phyloP scores from a whole-genome alignment of 331 rosid genomes.

The Acacia concinna region DNA sequence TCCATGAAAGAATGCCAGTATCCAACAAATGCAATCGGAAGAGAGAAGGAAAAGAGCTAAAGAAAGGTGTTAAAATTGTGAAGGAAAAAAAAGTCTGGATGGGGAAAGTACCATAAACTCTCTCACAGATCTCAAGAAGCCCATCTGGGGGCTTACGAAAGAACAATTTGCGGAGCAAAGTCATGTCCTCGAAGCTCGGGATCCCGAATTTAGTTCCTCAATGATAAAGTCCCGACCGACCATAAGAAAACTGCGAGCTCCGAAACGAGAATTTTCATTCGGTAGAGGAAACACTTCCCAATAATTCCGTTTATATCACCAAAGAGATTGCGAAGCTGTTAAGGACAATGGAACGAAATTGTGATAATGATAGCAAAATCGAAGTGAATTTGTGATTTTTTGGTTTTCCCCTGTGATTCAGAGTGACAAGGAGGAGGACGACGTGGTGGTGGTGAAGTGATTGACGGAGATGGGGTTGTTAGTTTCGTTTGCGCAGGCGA shows the following conservation, averaged over 20 bases:
- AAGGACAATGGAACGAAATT: not conserved
- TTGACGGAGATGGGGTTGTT: slow-evolving; percentile 32
- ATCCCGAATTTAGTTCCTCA: not conserved
- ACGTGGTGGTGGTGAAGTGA: not conserved
- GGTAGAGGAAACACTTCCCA: not conserved
- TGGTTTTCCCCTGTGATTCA: not conserved
- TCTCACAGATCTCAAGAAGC: slow-evolving; percentile 80
- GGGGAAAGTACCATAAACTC: slow-evolving; percentile 72
- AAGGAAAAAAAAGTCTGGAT: not conserved
- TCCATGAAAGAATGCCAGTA: not conserved
- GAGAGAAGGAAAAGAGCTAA: not conserved
- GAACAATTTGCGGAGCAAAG: slow-evolving; percentile 86
- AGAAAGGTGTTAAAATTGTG: not conserved
- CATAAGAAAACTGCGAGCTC: not conserved
- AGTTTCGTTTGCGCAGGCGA: slow-evolving; percentile 26
- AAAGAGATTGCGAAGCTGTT: not conserved
- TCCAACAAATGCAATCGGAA: slow-evolving; percentile 24
- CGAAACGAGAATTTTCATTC: not conserved
- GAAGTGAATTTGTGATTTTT: slow-evolving; percentile 9
- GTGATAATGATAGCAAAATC: not conserved
- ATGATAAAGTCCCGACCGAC: slow-evolving; percentile 10
- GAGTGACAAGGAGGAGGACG: not conserved
- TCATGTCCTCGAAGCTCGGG: slow-evolving; percentile 49
- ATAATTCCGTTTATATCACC: not conserved
- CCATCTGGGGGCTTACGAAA: slow-evolving; percentile 94